phyloP scores from a whole-genome alignment of 192 early-diverging fungal genomes.

The Funneliformis geosporum region DNA sequence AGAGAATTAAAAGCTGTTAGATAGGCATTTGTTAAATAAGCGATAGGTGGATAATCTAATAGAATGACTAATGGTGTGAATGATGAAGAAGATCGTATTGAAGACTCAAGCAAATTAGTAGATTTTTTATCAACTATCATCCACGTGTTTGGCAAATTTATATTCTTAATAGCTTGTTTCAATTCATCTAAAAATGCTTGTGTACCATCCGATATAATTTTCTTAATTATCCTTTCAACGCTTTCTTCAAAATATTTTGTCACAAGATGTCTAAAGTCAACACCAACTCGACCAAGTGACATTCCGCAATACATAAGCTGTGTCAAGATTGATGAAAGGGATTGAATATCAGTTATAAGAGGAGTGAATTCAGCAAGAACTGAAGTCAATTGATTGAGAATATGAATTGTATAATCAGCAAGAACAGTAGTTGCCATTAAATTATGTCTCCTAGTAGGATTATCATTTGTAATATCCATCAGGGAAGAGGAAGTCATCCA shows the following conservation, averaged over 20 bases:
- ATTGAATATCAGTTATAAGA: slow-evolving; percentile 60
- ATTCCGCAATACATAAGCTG: slow-evolving; percentile 84
- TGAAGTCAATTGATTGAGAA: slow-evolving; percentile 46
- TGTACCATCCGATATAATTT: slow-evolving; percentile 51
- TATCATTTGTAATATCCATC: neutral
- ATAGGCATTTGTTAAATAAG: slow-evolving; percentile 66
- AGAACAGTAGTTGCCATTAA: slow-evolving; percentile 10
- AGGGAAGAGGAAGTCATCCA: slow-evolving; percentile 32
- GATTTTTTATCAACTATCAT: slow-evolving; percentile 45
- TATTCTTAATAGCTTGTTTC: slow-evolving; percentile 39
- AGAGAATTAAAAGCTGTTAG: slow-evolving; percentile 65
- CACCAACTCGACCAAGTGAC: slow-evolving; percentile 74
- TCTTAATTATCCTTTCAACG: slow-evolving; percentile 53
- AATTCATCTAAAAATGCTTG: slow-evolving; percentile 49
- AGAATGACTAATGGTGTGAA: slow-evolving; percentile 56
- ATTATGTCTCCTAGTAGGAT: neutral
- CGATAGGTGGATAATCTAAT: slow-evolving; percentile 66
- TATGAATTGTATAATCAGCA: slow-evolving; percentile 34
- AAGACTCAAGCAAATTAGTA: slow-evolving; percentile 1
- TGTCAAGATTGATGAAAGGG: slow-evolving; percentile 62
- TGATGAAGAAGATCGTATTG: slow-evolving; percentile 29
- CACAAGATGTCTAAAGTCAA: slow-evolving; percentile 70
- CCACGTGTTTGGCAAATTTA: slow-evolving; percentile 47
- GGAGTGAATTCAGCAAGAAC: slow-evolving; percentile 70
- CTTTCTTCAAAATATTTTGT: slow-evolving; percentile 63